phyloP scores from a whole-genome alignment of 345 rosid genomes.

The rapeseed (Brassica napus) region DNA sequence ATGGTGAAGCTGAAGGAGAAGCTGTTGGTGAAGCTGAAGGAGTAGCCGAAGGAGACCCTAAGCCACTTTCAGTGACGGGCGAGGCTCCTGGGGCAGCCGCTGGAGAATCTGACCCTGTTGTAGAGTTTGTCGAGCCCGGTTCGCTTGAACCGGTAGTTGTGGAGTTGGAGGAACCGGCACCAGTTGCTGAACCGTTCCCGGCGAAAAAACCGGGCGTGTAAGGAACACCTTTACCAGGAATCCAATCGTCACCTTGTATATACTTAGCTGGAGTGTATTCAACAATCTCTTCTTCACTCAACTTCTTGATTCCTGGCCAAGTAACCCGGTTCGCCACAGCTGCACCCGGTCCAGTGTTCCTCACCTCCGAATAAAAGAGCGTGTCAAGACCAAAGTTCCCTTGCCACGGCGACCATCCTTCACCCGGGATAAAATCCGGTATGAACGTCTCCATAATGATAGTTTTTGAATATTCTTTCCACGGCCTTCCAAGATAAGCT shows the following conservation, averaged over 20 bases:
- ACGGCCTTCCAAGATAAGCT: slow-evolving; percentile 73
- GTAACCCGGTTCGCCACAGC: slow-evolving; percentile 42
- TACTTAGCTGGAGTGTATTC: slow-evolving; percentile 48
- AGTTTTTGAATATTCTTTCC: slow-evolving; percentile 60
- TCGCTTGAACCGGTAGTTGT: neutral
- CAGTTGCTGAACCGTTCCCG: slow-evolving; percentile 9
- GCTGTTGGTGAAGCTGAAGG: neutral
- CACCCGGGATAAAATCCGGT: slow-evolving; percentile 51
- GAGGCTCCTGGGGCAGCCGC: slow-evolving; percentile 7
- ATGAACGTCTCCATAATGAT: slow-evolving; percentile 67
- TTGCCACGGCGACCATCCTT: slow-evolving; percentile 71
- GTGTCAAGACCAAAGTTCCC: slow-evolving; percentile 54
- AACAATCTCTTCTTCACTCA: slow-evolving; percentile 37
- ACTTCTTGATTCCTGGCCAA: slow-evolving; percentile 67
- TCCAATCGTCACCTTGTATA: slow-evolving; percentile 54
- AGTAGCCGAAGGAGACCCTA: neutral
- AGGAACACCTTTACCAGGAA: slow-evolving; percentile 51
- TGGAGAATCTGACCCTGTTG: neutral
- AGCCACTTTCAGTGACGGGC: neutral
- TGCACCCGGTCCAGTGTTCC: slow-evolving; percentile 74
- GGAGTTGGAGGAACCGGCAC: neutral
- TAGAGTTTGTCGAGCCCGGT: neutral
- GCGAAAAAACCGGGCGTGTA: slow-evolving; percentile 41
- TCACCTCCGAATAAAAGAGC: slow-evolving; percentile 58
- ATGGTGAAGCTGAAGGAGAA: neutral